Evolutionary conservation across 2,329 filamentous ascomycete species (phyloP).

Genomic region (Chrysosphaeria jannelii): DNA sequence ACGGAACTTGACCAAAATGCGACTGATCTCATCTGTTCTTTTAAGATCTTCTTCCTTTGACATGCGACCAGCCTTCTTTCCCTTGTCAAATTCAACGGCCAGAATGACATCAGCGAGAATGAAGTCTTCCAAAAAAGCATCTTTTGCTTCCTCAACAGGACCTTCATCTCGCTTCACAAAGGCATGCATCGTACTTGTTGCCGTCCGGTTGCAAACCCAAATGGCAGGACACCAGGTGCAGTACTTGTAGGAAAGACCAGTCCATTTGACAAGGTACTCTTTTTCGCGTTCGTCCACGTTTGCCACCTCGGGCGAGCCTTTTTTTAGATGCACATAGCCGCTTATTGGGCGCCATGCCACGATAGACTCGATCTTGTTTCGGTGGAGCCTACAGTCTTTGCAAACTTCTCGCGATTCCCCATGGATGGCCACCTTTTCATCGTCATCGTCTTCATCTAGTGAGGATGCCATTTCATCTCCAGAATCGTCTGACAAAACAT

Average conservation of each 20-base stretch:
- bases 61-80: constrained; percentile 4
- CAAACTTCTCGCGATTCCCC: constrained; percentile 42
- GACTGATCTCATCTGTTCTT: constrained; percentile 39
- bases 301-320: constrained; percentile 17
- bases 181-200: constrained; percentile 25
- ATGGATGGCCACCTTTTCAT: constrained; percentile 16
- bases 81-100: constrained; percentile 44
- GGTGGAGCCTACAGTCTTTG: constrained; percentile 45
- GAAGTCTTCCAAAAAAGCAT: constrained; percentile 70
- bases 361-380: constrained; percentile 40
- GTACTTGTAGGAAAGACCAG: constrained; percentile 47
- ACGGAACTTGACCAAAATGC: constrained; percentile 69
- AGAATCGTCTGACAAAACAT: too few relatives aligned
- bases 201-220: constrained; percentile 61
- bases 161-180: constrained; percentile 43
- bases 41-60: constrained; percentile 31
- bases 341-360: constrained; percentile 64
- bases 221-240: constrained; percentile 67
- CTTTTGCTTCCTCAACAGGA: constrained; percentile 38
- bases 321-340: constrained; percentile 14
- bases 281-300: constrained; percentile 45
- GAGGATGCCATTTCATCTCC: constrained; percentile 8
- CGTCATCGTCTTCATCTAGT: too few relatives aligned
- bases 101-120: constrained; percentile 74
- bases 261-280: constrained; percentile 83